Conservation (phyloP, 164 flowering plant genomes). For the Pachysandra terminalis region DNA sequence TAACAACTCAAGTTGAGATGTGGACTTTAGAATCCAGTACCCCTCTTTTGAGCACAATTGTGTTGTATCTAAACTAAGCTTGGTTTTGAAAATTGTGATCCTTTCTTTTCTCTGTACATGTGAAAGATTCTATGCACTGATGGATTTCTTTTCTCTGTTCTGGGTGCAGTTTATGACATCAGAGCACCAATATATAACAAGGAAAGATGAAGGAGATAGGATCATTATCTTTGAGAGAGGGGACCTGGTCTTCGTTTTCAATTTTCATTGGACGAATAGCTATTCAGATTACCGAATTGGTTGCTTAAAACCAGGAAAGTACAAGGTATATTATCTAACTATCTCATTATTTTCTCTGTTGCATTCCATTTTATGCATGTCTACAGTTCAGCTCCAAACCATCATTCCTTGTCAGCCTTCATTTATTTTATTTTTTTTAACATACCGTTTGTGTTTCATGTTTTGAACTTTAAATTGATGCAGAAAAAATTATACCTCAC, state of each 20-base stretch:
- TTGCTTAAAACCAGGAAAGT: constrained; percentile 89
- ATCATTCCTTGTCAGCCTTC: neutral
- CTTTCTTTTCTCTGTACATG: neutral
- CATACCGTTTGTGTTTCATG: too few relatives aligned
- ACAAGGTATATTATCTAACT: constrained; percentile 54
- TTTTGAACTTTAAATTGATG: neutral
- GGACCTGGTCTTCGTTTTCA: constrained; percentile 87
- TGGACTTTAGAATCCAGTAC: too few relatives aligned
- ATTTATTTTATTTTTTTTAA: too few relatives aligned
- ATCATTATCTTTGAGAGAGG: constrained; percentile 85
- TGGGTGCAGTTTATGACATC: constrained; percentile 94
- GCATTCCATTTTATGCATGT: neutral
- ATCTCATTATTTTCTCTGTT: neutral
- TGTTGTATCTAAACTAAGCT: too few relatives aligned
- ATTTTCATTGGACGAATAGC: constrained; percentile 92
- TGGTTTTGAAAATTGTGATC: too few relatives aligned
- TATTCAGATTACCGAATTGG: constrained; percentile 83
- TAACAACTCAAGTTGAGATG: too few relatives aligned
- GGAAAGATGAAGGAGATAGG: constrained; percentile 87
- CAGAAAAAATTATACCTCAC: neutral
- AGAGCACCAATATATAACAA: constrained; percentile 79
- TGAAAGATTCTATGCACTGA: neutral
- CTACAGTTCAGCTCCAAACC: neutral
- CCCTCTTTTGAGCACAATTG: too few relatives aligned
- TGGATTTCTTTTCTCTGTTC: neutral